Evolutionary conservation across 257 asterid genomes (phyloP).

Genomic region (Eustoma russellianum): DNA sequence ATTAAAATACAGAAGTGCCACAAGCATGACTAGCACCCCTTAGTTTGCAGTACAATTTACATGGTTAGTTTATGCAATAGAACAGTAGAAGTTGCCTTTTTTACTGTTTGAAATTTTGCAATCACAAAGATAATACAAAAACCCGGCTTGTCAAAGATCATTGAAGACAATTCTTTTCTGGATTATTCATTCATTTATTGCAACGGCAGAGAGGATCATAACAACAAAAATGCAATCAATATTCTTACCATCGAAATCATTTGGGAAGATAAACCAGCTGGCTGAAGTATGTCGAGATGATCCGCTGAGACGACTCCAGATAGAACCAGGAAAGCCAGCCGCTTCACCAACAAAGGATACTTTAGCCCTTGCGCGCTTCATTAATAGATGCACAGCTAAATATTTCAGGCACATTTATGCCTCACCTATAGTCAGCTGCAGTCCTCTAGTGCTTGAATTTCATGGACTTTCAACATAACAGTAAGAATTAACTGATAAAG

Average conservation of each 20-base stretch:
- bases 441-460: no score
- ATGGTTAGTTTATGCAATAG: no score
- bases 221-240: constrained; percentile 1
- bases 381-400: constrained; percentile 6
- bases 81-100: no score
- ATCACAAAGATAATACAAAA: no score
- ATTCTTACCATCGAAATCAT: constrained; percentile 45
- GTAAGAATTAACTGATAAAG: no score
- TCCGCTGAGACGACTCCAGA: constrained; percentile 36
- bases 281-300: constrained; percentile 63
- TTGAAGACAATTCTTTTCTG: no score
- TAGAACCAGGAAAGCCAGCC: constrained; percentile 63
- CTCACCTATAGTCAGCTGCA: no score
- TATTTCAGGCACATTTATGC: not conserved
- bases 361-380: constrained; percentile 66
- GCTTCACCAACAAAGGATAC: constrained; percentile 73
- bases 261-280: constrained; percentile 40
- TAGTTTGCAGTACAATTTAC: no score
- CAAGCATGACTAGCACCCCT: not conserved
- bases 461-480: no score
- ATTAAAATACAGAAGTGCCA: not conserved
- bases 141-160: not conserved
- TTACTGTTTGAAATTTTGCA: no score
- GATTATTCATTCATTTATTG: not conserved
- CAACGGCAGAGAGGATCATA: not conserved